These are phyloP conservation scores for Athelia psychrophila DNA, from an alignment of 1,284 basidiomycete genomes.

Conservation along the genomic window DNA sequence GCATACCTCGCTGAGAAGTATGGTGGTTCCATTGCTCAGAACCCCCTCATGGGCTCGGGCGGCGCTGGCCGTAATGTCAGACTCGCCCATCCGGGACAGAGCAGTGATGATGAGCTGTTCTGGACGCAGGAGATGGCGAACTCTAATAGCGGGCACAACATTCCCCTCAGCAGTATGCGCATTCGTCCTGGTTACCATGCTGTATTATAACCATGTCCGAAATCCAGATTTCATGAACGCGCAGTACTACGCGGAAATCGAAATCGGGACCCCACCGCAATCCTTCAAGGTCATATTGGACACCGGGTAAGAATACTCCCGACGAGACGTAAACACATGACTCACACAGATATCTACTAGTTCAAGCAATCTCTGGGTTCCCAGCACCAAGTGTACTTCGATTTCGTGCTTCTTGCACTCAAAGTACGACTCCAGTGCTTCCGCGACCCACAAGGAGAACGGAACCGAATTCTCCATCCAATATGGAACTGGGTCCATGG, in stretches of 20 bases:
- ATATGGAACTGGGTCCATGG: constrained; percentile 97
- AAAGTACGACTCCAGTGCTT: constrained; percentile 88
- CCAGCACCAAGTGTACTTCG: constrained; percentile 84
- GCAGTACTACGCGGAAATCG: constrained; percentile 93
- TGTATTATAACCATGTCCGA: constrained; percentile 7
- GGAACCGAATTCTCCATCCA: constrained; percentile 90
- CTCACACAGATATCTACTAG: constrained; percentile 30
- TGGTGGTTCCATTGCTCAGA: constrained; percentile 57
- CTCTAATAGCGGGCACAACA: constrained; percentile 78
- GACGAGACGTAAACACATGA: background rate
- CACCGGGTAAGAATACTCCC: constrained; percentile 56
- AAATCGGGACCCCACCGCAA: constrained; percentile 81
- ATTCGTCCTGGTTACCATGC: constrained; percentile 1
- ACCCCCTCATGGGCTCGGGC: constrained; percentile 71
- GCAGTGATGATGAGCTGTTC: constrained; percentile 60
- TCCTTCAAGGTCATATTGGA: constrained; percentile 67
- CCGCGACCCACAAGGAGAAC: constrained; percentile 90
- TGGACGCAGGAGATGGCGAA: constrained; percentile 81
- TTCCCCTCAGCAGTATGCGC: constrained; percentile 86
- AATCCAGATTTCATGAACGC: constrained; percentile 91
- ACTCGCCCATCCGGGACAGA: constrained; percentile 39
- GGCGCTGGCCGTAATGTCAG: constrained; percentile 67
- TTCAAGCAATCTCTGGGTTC: constrained; percentile 94
- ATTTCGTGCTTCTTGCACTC: constrained; percentile 98
- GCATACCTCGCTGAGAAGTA: constrained; percentile 90